phyloP scores from a whole-genome alignment of 176 grass and related monocot species.

The Saccharum officinarum region DNA sequence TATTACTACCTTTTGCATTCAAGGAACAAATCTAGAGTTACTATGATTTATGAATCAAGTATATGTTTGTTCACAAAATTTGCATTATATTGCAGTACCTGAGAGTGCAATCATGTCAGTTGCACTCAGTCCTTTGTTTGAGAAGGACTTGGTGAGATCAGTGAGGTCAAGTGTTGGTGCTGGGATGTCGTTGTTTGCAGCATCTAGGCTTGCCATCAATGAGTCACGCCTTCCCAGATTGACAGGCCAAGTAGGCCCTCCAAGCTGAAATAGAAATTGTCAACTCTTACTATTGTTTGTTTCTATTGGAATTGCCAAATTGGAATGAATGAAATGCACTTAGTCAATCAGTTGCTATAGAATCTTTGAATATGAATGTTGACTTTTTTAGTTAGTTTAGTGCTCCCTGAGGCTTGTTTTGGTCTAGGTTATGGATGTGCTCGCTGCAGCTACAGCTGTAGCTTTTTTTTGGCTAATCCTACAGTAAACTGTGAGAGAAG shows the following conservation, averaged over 20 bases:
- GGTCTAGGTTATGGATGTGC: too few relatives aligned
- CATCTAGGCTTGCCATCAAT: conserved; percentile 49
- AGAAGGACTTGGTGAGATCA: conserved; percentile 48
- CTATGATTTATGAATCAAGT: background rate
- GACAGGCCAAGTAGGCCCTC: conserved; percentile 59
- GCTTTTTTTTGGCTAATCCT: too few relatives aligned
- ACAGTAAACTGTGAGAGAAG: too few relatives aligned
- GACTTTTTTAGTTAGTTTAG: background rate
- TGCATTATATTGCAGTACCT: conserved; percentile 28
- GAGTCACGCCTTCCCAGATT: conserved; percentile 54
- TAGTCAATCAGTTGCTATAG: background rate
- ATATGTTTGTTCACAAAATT: background rate
- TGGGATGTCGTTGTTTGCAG: conserved; percentile 58
- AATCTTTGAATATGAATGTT: background rate
- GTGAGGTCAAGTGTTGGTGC: conserved; percentile 34
- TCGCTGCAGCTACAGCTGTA: too few relatives aligned
- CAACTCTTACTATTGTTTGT: background rate
- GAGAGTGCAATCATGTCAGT: conserved; percentile 67
- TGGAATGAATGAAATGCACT: background rate
- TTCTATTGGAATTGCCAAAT: background rate
- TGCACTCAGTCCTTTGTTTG: conserved; percentile 52
- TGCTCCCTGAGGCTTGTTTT: background rate
- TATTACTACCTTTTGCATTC: background rate
- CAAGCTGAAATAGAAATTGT: conserved; percentile 40
- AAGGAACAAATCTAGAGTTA: background rate